Percentiles rank a stretch among this genome's conserved stretches.
Evolutionary conservation across 805 yeast species (phyloP).

Genomic region (Lachancea lanzarotensis): DNA sequence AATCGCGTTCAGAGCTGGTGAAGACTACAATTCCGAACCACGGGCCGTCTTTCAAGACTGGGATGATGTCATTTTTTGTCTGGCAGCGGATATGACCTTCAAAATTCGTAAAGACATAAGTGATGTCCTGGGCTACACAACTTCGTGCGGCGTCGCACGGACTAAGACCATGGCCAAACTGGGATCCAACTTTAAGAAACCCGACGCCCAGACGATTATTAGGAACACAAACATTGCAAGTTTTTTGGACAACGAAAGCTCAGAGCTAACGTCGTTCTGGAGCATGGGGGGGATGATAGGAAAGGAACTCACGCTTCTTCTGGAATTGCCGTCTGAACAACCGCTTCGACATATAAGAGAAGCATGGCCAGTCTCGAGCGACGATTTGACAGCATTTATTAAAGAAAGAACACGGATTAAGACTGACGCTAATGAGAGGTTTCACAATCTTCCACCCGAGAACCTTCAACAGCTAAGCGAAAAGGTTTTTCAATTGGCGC

Average conservation of each 20-base stretch:
- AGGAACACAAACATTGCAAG: conserved; percentile 39
- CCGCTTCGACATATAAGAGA: conserved; percentile 49
- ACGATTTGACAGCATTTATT: conserved; percentile 25
- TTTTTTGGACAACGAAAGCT: conserved; percentile 47
- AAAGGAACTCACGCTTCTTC: conserved; percentile 41
- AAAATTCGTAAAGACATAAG: conserved; percentile 49
- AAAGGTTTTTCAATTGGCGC: conserved; percentile 51
- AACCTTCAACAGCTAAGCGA: conserved; percentile 45
- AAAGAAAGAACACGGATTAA: conserved; percentile 11
- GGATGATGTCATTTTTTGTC: conserved; percentile 69
- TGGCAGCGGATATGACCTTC: conserved; percentile 58
- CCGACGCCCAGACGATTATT: conserved; percentile 77
- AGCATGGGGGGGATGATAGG: conserved; percentile 92
- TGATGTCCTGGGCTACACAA: conserved; percentile 63
- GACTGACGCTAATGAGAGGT: conserved; percentile 4
- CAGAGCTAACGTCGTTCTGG: conserved; percentile 70
- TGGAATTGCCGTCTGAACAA: conserved; percentile 45
- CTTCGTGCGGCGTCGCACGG: conserved; percentile 81
- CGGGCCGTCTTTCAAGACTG: conserved; percentile 43
- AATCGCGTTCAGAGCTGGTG: conserved; percentile 11
- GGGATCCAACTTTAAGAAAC: conserved; percentile 80
- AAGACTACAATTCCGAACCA: conserved; percentile 14
- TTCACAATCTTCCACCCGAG: conserved; percentile 28
- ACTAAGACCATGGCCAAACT: conserved; percentile 77
- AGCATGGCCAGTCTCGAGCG: conserved; percentile 37